Evolutionary conservation across 2,329 filamentous ascomycete species (phyloP), one percentile per base, ranked within the genome.

Genomic region (Berkeleyomyces rouxiae): DNA sequence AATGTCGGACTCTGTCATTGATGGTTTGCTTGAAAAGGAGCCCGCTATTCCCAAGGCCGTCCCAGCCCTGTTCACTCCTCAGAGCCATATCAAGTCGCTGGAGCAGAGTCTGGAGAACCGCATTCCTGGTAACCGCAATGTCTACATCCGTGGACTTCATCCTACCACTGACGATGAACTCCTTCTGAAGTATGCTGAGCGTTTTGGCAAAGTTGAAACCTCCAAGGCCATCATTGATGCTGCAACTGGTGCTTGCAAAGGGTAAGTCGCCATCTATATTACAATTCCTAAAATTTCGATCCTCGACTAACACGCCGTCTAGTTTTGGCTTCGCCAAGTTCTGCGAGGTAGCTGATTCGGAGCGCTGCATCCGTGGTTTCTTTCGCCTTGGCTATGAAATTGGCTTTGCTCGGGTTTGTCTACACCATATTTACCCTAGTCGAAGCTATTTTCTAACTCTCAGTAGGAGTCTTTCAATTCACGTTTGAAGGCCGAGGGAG

Each of bases 251-350:
- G 86, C 90, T 66, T 99, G 93, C 82, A 99, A 99, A 76, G 93
- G 93, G 93, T 95, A 76, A 70, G 80, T 75, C 10, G 10, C 10
- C 36, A 39, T 16, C 10, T 31, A 39, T 16, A 40, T 46, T 23
- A 7, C 37, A 33, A 53, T 7, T 10, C 57, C 51, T 62, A 36
- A 31, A 36, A n/a, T n/a, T 2, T 39, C 55, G 4, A 3, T n/a
- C n/a, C 42, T 43, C 61, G 2, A 40, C 23, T 53, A 1, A 43
- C 16, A 31, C 36, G 10, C 23, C 43, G 33, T 42, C 44, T 59
- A 97, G 93, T 11, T 99, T 97, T 71, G 93, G 93, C 4, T 99
- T 99, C 72, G 92, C 96, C 73, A 96, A 96, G 74, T 99, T 95
- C 73, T 87, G 82, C 72, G 87, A 88, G 68, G 87, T 88, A 66